Evolutionary conservation across 1,284 basidiomycete species (phyloP), one percentile per base, ranked within the genome.

Genomic region (Trichosporon inkin): DNA sequence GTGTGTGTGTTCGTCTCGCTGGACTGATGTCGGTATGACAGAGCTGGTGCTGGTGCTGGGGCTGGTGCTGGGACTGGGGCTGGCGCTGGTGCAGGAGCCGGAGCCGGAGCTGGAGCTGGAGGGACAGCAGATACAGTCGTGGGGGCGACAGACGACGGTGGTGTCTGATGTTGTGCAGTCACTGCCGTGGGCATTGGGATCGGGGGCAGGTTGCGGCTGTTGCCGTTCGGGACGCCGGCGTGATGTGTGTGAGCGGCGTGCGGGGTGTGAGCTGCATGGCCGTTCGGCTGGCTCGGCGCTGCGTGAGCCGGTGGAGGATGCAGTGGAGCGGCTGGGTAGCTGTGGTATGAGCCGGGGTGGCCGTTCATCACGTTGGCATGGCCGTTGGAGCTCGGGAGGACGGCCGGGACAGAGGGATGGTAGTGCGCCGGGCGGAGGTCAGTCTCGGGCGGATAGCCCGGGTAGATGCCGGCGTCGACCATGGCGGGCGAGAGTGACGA

Each of bases 381-480:
- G 5, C 4, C 28, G 28, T 32, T 32, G 28, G 28, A 32, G 28
- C 28, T 32, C 28, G 28, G 8, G 28, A 8, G 28, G 28, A 32
- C 28, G 28, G 8, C 8, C 28, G 44, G 24, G 24, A 49, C 16
- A 3, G 44, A 10, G 10, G 44, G 44, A 14, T 49, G 44, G 16
- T 49, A 49, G 44, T 49, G 44, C 16, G n/a, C 8, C 14, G 44
- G 44, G 1, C 44, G 13, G 22, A 49, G 44, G 28, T 49, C 44
- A 28, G 44, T 22, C 44, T 49, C 44, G 16, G 44, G 44, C 22
- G 44, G 44, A 22, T 28, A 49, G 6, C 44, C 44, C 14, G 44
- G 44, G 22, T 49, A 49, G 22, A 49, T n/a, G 24, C 44, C 44
- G 44, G 44, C 44, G 44, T 49, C 44, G 44, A 49, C 44, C 44